These are phyloP conservation scores for Casuarina cunninghamiana DNA, from an alignment of 306 rosid genomes.

Conservation along the genomic window DNA sequence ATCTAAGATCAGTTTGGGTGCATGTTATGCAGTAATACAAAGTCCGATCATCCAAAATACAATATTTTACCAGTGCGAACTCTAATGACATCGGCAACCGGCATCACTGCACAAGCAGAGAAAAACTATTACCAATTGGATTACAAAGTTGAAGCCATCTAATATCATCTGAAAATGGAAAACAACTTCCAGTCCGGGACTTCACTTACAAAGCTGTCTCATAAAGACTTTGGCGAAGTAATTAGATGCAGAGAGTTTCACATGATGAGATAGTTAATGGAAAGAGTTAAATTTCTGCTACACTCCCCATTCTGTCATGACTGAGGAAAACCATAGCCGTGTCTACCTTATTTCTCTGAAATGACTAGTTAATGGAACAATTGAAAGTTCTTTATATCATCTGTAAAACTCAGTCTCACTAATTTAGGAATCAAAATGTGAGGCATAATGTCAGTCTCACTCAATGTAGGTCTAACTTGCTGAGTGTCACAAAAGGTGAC, in stretches of 20 bases:
- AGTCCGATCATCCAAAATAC: conserved; percentile 10
- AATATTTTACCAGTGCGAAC: conserved; percentile 75
- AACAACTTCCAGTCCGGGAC: neutral
- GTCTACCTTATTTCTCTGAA: too few species aligned
- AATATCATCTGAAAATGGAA: neutral
- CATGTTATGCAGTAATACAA: neutral
- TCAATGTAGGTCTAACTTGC: too few species aligned
- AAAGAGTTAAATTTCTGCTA: neutral
- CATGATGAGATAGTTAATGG: neutral
- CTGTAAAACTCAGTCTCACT: too few species aligned
- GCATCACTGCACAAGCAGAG: conserved; percentile 63
- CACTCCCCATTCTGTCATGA: neutral
- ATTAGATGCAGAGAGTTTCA: neutral
- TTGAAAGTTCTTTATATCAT: too few species aligned
- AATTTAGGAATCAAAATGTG: too few species aligned
- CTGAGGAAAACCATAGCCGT: too few species aligned
- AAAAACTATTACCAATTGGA: conserved; percentile 15
- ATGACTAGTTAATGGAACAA: too few species aligned
- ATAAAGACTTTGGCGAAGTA: neutral
- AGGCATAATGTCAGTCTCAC: too few species aligned
- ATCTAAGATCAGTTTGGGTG: neutral
- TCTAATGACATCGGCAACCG: conserved; percentile 77
- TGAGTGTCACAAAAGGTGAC: neutral
- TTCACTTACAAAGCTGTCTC: neutral
- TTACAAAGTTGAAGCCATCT: conserved; percentile 15